Percentiles rank a stretch among this genome's conserved stretches.
Conservation (phyloP, 2,329 filamentous ascomycete genomes). For the Arthrobotrys sphaeroides region DNA sequence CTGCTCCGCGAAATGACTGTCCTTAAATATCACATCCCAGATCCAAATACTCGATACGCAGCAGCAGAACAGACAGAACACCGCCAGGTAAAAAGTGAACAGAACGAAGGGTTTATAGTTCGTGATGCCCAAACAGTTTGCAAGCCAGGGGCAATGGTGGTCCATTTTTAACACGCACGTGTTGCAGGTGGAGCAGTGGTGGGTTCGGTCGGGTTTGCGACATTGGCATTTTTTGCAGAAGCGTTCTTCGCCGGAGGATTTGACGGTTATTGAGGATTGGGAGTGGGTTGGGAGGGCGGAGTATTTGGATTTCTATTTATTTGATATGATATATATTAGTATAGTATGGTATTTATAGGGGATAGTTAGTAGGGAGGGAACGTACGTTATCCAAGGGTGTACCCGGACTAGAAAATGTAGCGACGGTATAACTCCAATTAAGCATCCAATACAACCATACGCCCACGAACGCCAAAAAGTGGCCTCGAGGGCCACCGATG, state of each 20-base stretch:
- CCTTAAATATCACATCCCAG: constrained; percentile 79
- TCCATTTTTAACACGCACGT: constrained; percentile 99
- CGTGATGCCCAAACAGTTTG: constrained; percentile 88
- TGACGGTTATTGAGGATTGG: constrained; percentile 84
- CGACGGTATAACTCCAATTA: constrained; percentile 88
- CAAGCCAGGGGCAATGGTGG: constrained; percentile 98
- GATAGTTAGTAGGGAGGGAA: neutral
- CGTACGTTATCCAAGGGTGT: constrained; percentile 65
- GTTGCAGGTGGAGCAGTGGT: constrained; percentile 95
- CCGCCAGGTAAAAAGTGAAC: constrained; percentile 86
- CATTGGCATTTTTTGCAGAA: constrained; percentile 98
- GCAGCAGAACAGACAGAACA: constrained; percentile 86
- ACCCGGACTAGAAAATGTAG: constrained; percentile 91
- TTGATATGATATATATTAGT: neutral
- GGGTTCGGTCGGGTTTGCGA: constrained; percentile 91
- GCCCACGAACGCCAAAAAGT: constrained; percentile 70
- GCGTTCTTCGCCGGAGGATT: constrained; percentile 82
- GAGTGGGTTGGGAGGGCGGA: constrained; percentile 80
- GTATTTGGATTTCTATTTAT: constrained; percentile 70
- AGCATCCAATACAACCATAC: constrained; percentile 78
- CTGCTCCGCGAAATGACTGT: constrained; percentile 74
- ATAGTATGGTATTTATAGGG: neutral
- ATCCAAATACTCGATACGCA: constrained; percentile 82
- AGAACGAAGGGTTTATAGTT: constrained; percentile 97
- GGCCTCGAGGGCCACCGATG: constrained; percentile 65